phyloP scores from a whole-genome alignment of 352 stramenopile species.

The Phytopythium montanum region DNA sequence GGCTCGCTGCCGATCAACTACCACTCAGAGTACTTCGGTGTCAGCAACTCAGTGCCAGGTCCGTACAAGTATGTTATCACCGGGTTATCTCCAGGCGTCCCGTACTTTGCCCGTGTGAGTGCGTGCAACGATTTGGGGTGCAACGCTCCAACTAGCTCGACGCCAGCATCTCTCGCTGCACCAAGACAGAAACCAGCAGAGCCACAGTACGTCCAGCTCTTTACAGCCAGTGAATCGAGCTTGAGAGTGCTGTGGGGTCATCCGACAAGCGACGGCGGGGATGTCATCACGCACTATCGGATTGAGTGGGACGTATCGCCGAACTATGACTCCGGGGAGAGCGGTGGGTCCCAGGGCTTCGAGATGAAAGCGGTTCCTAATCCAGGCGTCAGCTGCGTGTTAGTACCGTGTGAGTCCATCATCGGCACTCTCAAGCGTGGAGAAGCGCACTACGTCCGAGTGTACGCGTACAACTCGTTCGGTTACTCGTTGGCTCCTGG shows the following conservation, averaged over 20 bases:
- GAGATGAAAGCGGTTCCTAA: conserved; percentile 68
- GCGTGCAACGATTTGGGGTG: conserved; percentile 90
- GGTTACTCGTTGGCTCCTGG: conserved; percentile 81
- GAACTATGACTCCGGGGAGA: conserved; percentile 78
- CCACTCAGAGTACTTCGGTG: conserved; percentile 27
- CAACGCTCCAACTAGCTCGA: conserved; percentile 71
- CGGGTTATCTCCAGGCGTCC: conserved; percentile 60
- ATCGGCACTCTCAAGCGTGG: conserved; percentile 79
- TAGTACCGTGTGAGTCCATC: conserved; percentile 75
- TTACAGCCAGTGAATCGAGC: conserved; percentile 66
- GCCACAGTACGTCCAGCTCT: conserved; percentile 75
- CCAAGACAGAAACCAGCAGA: conserved; percentile 84
- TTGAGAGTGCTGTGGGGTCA: conserved; percentile 88
- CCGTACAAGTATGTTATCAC: conserved; percentile 53
- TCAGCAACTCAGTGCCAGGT: conserved; percentile 3
- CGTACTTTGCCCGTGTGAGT: conserved; percentile 88
- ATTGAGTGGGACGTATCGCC: conserved; percentile 92
- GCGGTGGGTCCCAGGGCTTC: conserved; percentile 73
- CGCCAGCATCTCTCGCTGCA: conserved; percentile 64
- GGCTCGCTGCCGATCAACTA: conserved; percentile 51
- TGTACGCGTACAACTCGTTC: conserved; percentile 92
- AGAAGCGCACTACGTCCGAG: conserved; percentile 85
- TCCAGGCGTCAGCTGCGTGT: conserved; percentile 69
- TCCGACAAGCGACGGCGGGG: conserved; percentile 88
- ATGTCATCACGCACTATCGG: conserved; percentile 91